Evolutionary conservation across 148 eudicot genomes (phyloP).

Genomic region (Amaranthus palmeri): DNA sequence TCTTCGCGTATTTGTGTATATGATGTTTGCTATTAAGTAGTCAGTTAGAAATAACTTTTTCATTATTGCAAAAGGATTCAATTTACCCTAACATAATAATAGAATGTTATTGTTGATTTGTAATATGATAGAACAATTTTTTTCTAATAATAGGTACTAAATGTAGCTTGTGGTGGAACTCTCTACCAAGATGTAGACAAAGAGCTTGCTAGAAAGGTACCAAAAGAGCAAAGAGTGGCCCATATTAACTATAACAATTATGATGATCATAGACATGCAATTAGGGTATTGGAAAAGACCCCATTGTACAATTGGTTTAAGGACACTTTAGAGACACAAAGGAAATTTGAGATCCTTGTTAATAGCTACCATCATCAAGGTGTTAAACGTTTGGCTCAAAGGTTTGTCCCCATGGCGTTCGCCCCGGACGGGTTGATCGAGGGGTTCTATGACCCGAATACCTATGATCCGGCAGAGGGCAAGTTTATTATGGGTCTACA

Average conservation of each 20-base stretch:
- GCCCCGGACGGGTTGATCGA: slow-evolving; percentile 72
- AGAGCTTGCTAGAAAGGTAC: slow-evolving; percentile 36
- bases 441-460: slow-evolving; percentile 77
- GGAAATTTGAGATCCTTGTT: slow-evolving; percentile 46
- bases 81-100: no score
- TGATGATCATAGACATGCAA: slow-evolving; percentile 69
- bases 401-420: slow-evolving; percentile 79
- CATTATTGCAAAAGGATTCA: no score
- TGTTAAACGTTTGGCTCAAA: slow-evolving; percentile 58
- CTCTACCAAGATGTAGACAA: slow-evolving; percentile 69
- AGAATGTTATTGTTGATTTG: no score
- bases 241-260: slow-evolving; percentile 75
- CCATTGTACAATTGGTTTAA: slow-evolving; percentile 69
- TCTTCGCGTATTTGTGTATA: no score
- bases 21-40: no score
- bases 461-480: slow-evolving; percentile 70
- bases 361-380: slow-evolving; percentile 96
- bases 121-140: no score
- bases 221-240: slow-evolving; percentile 36
- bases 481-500: slow-evolving; percentile 84
- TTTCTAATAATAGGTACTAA: slow-evolving; percentile 33
- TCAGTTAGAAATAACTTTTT: no score
- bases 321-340: slow-evolving; percentile 35
- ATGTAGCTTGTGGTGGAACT: slow-evolving; percentile 87
- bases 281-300: slow-evolving; percentile 47